Evolutionary conservation across 805 yeast genomes (phyloP).

Genomic region (Suhomyces pyralidae): DNA sequence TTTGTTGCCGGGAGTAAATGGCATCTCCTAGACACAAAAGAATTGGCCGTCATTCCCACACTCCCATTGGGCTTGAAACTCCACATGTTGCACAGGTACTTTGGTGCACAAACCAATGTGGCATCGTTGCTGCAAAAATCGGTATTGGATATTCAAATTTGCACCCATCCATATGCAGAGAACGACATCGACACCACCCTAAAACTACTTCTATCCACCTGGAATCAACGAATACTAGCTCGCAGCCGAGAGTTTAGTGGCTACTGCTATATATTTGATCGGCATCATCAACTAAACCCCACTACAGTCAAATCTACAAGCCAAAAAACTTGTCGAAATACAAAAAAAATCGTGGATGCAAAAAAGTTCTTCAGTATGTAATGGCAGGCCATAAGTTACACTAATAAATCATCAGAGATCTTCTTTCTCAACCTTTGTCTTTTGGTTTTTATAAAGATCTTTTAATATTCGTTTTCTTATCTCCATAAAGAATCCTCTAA

Average conservation of each 20-base stretch:
- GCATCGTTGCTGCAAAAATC: not conserved
- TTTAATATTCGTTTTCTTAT: no score
- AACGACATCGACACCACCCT: not conserved
- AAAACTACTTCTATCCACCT: not conserved
- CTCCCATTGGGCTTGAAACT: slow-evolving; percentile 12
- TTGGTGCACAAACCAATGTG: not conserved
- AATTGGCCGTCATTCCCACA: slow-evolving; percentile 2
- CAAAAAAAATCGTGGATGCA: slow-evolving; percentile 7
- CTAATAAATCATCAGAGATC: no score
- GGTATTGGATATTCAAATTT: slow-evolving; percentile 1
- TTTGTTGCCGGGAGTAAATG: slow-evolving; percentile 10
- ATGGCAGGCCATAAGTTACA: not conserved
- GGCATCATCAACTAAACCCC: not conserved
- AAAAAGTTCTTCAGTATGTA: slow-evolving; percentile 17
- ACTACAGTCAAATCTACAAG: not conserved
- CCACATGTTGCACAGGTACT: slow-evolving; percentile 7
- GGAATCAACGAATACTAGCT: slow-evolving; percentile 1
- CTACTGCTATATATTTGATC: not conserved
- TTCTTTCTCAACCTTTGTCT: no score
- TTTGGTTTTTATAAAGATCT: no score
- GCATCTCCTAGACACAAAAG: slow-evolving; percentile 7
- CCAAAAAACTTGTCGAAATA: no score
- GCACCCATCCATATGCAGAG: not conserved
- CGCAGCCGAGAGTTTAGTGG: not conserved
- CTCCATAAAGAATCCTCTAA: no score